Evolutionary conservation across 495 filamentous ascomycete genomes (phyloP), one percentile per base, ranked within the genome.

Genomic region (Aspergillus campestris): DNA sequence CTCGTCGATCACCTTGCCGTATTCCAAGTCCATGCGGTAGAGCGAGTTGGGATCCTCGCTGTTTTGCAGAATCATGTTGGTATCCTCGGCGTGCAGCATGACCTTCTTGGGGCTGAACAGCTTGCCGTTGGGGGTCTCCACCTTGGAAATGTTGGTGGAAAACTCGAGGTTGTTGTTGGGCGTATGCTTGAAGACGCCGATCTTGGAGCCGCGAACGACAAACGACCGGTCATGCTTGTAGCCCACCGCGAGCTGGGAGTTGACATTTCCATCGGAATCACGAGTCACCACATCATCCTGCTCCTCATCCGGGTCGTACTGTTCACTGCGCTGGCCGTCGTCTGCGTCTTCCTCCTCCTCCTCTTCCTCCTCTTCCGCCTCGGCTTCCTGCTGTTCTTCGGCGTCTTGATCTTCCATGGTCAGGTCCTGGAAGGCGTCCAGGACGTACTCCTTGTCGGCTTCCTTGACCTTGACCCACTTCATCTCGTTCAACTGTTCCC

Each of bases 201-300:
- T 98, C 74, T 95, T 94, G 52, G 87, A 89, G 30, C 92, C 92
- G 48, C 92, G 85, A 14, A 98, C 89, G 37, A 98, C 92, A 47
- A 97, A 98, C 2, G 89, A 95, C 24, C 94, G 79, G 56, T 98
- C 94, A 52, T 95, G 84, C 69, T 96, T 98, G 72, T 94, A 96
- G 28, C 94, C 92, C 40, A 98, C 92, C n/a, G 94, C 94, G 18
- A 98, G 74, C 60, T 91, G 87, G 13, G 90, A 95, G 69, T 98
- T 98, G 56, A 89, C 79, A 45, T 92, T 84, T 15, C 84, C 82
- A 61, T 95, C 92, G 45, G 82, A 71, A 33, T 83, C 79, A 40
- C 75, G 70, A 8, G 75, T 78, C 6, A 82, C 78, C 2, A 85
- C 80, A 59, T 95, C 88, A 28, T 97, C 94, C 45, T 87, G 82